Evolutionary conservation across 2,329 filamentous ascomycete genomes (phyloP).

Genomic region (Fusarium domesticum): DNA sequence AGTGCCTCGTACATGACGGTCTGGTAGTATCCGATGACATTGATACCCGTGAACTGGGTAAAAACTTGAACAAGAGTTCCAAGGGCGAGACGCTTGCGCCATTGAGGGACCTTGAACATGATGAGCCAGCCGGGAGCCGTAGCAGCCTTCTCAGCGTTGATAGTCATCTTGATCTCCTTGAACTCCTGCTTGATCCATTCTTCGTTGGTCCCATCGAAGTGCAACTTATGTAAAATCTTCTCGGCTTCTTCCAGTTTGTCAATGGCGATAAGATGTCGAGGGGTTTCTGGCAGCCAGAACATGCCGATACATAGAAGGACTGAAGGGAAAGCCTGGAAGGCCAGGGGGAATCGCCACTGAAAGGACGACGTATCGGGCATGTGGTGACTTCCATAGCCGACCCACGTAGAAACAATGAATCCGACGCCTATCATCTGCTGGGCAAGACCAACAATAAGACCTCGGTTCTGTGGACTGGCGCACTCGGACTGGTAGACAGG

Average conservation of each 20-base stretch:
- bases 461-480: constrained; percentile 23
- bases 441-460: constrained; percentile 50
- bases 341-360: constrained; percentile 33
- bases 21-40: constrained; percentile 58
- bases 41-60: constrained; percentile 50
- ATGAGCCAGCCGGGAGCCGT: constrained; percentile 45
- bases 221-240: constrained; percentile 44
- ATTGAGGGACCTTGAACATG: constrained; percentile 54
- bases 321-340: constrained; percentile 24
- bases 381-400: constrained; percentile 32
- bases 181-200: constrained; percentile 55
- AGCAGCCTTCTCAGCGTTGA: constrained; percentile 36
- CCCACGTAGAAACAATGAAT: constrained; percentile 51
- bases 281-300: constrained; percentile 27
- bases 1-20: constrained; percentile 52
- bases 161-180: constrained; percentile 54
- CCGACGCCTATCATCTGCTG: constrained; percentile 54
- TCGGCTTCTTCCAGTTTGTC: constrained; percentile 41
- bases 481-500: constrained; percentile 28
- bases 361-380: constrained; percentile 29
- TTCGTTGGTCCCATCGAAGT: constrained; percentile 51
- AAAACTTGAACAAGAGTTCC: constrained; percentile 59
- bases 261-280: constrained; percentile 32
- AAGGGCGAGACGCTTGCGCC: constrained; percentile 56
- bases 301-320: constrained; percentile 21